These are phyloP conservation scores for Miscanthus lutarioriparius DNA, from an alignment of 176 grass and related monocot species.

Conservation along the genomic window DNA sequence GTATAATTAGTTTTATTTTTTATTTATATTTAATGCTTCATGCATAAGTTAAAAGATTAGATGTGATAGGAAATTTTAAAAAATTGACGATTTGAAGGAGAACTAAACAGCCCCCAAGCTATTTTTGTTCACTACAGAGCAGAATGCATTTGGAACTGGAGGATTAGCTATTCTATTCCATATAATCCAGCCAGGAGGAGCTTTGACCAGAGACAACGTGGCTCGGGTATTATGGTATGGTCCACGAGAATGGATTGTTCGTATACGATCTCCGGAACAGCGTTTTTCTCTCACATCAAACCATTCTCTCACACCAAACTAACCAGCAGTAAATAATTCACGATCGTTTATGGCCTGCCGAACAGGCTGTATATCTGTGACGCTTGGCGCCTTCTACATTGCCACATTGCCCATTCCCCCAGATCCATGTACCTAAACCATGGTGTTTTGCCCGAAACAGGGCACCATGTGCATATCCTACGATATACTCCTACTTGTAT, in stretches of 20 bases:
- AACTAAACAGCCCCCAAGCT: no score
- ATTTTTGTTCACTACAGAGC: not conserved
- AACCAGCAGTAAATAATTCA: no score
- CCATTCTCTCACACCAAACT: no score
- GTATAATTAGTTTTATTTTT: no score
- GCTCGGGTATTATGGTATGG: not conserved
- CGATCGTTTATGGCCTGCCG: no score
- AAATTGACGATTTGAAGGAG: no score
- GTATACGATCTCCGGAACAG: no score
- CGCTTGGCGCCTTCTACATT: not conserved
- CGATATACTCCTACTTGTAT: not conserved
- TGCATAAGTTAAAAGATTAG: no score
- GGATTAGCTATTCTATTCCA: slow-evolving; percentile 20
- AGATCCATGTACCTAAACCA: not conserved
- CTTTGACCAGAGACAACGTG: slow-evolving; percentile 22
- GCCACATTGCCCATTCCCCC: not conserved
- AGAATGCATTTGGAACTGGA: slow-evolving; percentile 6
- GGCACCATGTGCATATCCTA: not conserved
- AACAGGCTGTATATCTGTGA: no score
- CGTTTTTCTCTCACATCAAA: no score
- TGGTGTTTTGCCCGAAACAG: not conserved
- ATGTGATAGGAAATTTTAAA: no score
- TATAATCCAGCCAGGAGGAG: not conserved
- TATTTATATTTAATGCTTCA: no score
- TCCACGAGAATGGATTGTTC: not conserved